Conservation (phyloP, 177 flowering plant genomes). For the Vitis hybrid region DNA sequence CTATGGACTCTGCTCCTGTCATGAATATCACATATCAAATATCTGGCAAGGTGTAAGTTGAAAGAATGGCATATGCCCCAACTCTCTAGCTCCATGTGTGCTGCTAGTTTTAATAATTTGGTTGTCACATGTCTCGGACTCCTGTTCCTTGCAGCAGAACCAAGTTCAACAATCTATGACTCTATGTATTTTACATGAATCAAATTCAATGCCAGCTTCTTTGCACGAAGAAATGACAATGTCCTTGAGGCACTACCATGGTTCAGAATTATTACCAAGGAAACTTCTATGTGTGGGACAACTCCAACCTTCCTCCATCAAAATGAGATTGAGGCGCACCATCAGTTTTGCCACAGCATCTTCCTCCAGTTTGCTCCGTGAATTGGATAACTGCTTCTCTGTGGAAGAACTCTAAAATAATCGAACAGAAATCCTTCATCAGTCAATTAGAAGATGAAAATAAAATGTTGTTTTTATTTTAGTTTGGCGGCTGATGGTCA, state of each 20-base stretch:
- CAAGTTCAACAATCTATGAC: neutral
- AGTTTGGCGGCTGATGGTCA: neutral
- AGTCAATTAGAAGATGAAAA: neutral
- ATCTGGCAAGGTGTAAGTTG: neutral
- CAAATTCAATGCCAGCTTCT: neutral
- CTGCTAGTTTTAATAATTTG: neutral
- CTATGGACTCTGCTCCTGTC: neutral
- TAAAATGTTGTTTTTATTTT: neutral
- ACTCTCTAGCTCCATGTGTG: neutral
- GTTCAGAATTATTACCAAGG: conserved; percentile 63
- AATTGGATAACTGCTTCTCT: conserved; percentile 17
- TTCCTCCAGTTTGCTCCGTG: conserved; percentile 39
- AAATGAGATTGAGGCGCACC: conserved; percentile 66
- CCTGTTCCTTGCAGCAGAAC: neutral
- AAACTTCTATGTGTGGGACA: conserved; percentile 33
- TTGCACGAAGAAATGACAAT: neutral
- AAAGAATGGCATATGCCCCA: neutral
- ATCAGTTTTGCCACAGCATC: conserved; percentile 67
- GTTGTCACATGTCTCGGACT: neutral
- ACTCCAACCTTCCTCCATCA: conserved; percentile 68
- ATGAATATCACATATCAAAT: neutral
- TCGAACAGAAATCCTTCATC: neutral
- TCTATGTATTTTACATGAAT: neutral
- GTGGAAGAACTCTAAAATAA: conserved; percentile 26
- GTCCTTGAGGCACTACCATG: conserved; percentile 51